These are phyloP conservation scores for Pholiota molesta DNA, from an alignment of 768 basidiomycete genomes.

Conservation along the genomic window DNA sequence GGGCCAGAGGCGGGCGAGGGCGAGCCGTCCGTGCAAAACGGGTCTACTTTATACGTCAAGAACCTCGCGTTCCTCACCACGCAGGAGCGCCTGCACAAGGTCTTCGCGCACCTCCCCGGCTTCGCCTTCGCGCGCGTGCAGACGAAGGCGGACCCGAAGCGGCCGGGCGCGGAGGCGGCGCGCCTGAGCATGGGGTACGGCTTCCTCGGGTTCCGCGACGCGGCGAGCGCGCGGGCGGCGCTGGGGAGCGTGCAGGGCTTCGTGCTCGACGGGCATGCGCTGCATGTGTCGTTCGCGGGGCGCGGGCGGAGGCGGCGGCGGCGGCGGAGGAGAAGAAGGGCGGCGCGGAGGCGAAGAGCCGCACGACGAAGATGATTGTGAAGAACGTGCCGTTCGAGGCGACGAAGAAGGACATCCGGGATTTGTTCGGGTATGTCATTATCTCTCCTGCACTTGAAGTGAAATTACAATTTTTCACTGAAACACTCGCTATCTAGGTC, in stretches of 20 bases:
- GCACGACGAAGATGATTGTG: constrained; percentile 93
- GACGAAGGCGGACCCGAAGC: constrained; percentile 87
- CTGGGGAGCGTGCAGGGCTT: constrained; percentile 79
- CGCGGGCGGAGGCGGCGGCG: too few relatives aligned
- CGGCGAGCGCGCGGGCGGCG: constrained; percentile 73
- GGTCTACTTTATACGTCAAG: constrained; percentile 92
- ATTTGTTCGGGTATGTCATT: constrained; percentile 78
- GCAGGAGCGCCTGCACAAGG: constrained; percentile 63
- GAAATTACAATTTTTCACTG: too few relatives aligned
- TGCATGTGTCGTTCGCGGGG: constrained; percentile 86
- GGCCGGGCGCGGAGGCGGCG: constrained; percentile 38
- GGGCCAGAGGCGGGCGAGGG: constrained; percentile 42
- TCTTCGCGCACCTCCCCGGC: constrained; percentile 75
- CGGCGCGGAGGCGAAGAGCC: constrained; percentile 49
- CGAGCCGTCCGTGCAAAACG: constrained; percentile 53
- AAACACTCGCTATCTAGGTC: constrained; percentile 47
- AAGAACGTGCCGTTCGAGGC: constrained; percentile 99
- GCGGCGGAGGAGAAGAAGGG: constrained; percentile 50
- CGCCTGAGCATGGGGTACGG: constrained; percentile 95
- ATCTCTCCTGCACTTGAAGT: background rate
- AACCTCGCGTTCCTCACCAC: constrained; percentile 95
- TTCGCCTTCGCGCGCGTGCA: constrained; percentile 90
- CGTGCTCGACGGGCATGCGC: constrained; percentile 82
- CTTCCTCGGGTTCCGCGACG: constrained; percentile 87
- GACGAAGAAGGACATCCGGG: constrained; percentile 88